A percentile compares a stretch with the other conserved stretches of the same genome.
These are phyloP conservation scores for Agaricus subrufescens DNA, from an alignment of 768 basidiomycete genomes.

Conservation along the genomic window DNA sequence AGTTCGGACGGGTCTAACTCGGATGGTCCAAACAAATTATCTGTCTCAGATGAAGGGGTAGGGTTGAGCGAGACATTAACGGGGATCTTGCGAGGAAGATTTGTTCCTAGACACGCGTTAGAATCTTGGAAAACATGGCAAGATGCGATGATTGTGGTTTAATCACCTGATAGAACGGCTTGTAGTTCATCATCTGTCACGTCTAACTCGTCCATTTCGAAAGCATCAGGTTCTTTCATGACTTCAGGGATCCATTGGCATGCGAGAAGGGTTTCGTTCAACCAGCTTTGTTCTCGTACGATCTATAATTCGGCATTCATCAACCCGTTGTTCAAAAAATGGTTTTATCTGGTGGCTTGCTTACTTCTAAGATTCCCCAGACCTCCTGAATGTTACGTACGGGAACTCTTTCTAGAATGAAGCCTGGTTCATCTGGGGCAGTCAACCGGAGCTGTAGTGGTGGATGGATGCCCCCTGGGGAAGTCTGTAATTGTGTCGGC, in stretches of 20 bases:
- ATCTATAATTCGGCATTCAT: slow-evolving; percentile 36
- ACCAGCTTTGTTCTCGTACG: slow-evolving; percentile 80
- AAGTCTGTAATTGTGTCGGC: slow-evolving; percentile 38
- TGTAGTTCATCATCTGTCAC: slow-evolving; percentile 54
- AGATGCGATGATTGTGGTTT: neutral
- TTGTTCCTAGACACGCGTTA: slow-evolving; percentile 35
- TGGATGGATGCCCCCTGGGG: slow-evolving; percentile 64
- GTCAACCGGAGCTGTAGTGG: slow-evolving; percentile 63
- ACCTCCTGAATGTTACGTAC: slow-evolving; percentile 71
- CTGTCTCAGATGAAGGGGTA: slow-evolving; percentile 32
- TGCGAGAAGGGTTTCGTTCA: slow-evolving; percentile 64
- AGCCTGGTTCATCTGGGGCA: slow-evolving; percentile 73
- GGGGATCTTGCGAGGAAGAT: slow-evolving; percentile 59
- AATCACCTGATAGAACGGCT: slow-evolving; percentile 58
- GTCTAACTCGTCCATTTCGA: slow-evolving; percentile 26
- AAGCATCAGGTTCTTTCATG: slow-evolving; percentile 20
- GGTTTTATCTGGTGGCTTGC: slow-evolving; percentile 1
- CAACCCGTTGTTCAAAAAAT: no score
- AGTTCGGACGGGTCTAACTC: slow-evolving; percentile 33
- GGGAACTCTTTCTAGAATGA: slow-evolving; percentile 63
- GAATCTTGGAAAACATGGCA: neutral
- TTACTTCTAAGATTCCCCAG: slow-evolving; percentile 71
- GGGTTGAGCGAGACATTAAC: slow-evolving; percentile 66
- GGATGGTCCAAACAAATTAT: slow-evolving; percentile 40
- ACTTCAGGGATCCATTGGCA: slow-evolving; percentile 63